These are phyloP conservation scores for Apiospora kogelbergensis DNA, from an alignment of 2,329 filamentous ascomycete genomes.

Conservation along the genomic window DNA sequence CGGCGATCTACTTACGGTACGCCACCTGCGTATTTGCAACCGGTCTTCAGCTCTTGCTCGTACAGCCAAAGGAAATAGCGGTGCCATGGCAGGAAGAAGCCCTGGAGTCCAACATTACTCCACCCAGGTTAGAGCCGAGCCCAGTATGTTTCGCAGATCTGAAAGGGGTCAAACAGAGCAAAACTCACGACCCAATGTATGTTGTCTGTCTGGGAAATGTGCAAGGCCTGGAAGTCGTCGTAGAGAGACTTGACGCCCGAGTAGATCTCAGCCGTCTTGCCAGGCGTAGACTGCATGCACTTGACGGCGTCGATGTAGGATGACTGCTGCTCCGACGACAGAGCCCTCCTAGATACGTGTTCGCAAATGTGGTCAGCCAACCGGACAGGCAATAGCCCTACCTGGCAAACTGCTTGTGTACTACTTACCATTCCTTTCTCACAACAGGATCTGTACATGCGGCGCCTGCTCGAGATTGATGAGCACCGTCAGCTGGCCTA, in stretches of 20 bases:
- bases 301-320: slow-evolving; percentile 40
- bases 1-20: slow-evolving; percentile 11
- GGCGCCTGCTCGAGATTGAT: background rate
- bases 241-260: slow-evolving; percentile 40
- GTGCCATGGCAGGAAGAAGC: slow-evolving; percentile 17
- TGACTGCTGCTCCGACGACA: slow-evolving; percentile 23
- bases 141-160: background rate
- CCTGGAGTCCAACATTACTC: slow-evolving; percentile 9
- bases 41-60: slow-evolving; percentile 16
- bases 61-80: slow-evolving; percentile 19
- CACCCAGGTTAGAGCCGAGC: background rate
- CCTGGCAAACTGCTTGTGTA: background rate
- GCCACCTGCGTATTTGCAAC: slow-evolving; percentile 15
- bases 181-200: slow-evolving; percentile 31
- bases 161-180: background rate
- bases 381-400: too few species aligned
- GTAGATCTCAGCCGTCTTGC: slow-evolving; percentile 27
- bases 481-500: background rate
- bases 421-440: background rate
- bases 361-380: background rate
- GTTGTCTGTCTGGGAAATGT: slow-evolving; percentile 40
- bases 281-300: slow-evolving; percentile 35
- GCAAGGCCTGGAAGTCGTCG: slow-evolving; percentile 44
- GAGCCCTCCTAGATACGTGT: slow-evolving; percentile 7
- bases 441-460: background rate